Evolutionary conservation across 495 filamentous ascomycete genomes (phyloP).

Genomic region (Aspergillus carlsbadensis): DNA sequence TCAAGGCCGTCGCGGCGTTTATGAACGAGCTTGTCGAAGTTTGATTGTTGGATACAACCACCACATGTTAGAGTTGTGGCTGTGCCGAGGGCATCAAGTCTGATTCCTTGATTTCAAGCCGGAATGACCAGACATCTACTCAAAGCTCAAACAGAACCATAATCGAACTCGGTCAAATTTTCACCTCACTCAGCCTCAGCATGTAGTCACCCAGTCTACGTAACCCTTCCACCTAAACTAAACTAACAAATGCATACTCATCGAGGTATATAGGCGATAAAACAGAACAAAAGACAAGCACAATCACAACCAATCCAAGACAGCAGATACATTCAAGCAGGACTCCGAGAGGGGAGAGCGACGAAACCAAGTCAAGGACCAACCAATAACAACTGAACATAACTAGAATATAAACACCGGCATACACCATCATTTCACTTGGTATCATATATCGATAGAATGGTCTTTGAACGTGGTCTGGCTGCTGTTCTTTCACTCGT

Average conservation of each 20-base stretch:
- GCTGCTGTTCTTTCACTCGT: neutral
- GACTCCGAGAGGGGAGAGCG: conserved; percentile 7
- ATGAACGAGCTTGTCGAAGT: too few species aligned
- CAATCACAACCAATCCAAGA: conserved; percentile 3
- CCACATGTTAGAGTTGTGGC: too few species aligned
- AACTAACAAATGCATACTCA: conserved; percentile 11
- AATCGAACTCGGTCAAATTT: too few species aligned
- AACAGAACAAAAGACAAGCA: conserved; percentile 4
- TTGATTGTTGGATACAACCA: too few species aligned
- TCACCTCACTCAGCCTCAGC: too few species aligned
- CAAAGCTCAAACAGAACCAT: too few species aligned
- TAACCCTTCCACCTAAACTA: conserved; percentile 1
- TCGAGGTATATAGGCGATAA: conserved; percentile 23
- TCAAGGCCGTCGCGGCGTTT: too few species aligned
- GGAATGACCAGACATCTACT: too few species aligned
- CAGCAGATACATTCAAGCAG: neutral
- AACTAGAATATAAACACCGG: conserved; percentile 23
- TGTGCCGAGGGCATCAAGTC: too few species aligned
- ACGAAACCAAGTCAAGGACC: conserved; percentile 11
- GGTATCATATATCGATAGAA: conserved; percentile 27
- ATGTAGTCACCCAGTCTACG: neutral
- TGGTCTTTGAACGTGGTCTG: conserved; percentile 15
- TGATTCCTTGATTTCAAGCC: too few species aligned
- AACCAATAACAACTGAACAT: neutral
- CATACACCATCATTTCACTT: conserved; percentile 29